Percentiles rank a stretch among this genome's conserved stretches.
Conservation (phyloP, 2,329 filamentous ascomycete species). For the Aureobasidium sp. region DNA sequence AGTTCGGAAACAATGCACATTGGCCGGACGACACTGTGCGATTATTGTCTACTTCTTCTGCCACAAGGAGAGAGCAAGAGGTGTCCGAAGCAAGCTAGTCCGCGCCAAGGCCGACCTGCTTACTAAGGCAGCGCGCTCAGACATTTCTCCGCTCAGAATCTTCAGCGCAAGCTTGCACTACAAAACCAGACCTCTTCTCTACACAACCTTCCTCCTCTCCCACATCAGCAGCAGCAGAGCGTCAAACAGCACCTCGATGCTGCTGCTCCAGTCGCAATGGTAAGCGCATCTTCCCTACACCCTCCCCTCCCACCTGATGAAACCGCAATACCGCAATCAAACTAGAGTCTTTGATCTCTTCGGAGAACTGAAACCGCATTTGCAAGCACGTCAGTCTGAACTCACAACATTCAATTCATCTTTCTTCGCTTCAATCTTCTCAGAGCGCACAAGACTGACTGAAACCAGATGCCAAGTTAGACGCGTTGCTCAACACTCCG, state of each 20-base stretch:
- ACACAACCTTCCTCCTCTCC: neutral
- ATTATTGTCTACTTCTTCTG: no score
- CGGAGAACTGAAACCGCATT: slow-evolving; percentile 69
- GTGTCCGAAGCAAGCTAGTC: neutral
- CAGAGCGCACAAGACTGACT: neutral
- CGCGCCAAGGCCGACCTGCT: neutral
- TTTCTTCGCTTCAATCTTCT: neutral
- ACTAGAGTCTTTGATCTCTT: slow-evolving; percentile 96
- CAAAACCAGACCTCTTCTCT: slow-evolving; percentile 11
- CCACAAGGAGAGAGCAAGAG: neutral
- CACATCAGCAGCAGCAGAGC: slow-evolving; percentile 7
- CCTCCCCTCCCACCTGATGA: slow-evolving; percentile 10
- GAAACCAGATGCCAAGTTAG: neutral
- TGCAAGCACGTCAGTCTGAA: slow-evolving; percentile 88
- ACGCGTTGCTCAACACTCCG: slow-evolving; percentile 3
- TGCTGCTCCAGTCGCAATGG: neutral
- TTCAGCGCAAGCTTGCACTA: slow-evolving; percentile 13
- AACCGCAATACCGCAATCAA: slow-evolving; percentile 33
- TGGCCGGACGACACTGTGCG: neutral
- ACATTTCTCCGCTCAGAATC: slow-evolving; percentile 6
- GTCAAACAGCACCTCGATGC: neutral
- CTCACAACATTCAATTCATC: slow-evolving; percentile 2
- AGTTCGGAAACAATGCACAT: neutral
- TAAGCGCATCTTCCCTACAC: neutral
- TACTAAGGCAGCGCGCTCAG: slow-evolving; percentile 3